Evolutionary conservation across 768 basidiomycete genomes (phyloP).

Genomic region (Hysterangium stoloniferum): DNA sequence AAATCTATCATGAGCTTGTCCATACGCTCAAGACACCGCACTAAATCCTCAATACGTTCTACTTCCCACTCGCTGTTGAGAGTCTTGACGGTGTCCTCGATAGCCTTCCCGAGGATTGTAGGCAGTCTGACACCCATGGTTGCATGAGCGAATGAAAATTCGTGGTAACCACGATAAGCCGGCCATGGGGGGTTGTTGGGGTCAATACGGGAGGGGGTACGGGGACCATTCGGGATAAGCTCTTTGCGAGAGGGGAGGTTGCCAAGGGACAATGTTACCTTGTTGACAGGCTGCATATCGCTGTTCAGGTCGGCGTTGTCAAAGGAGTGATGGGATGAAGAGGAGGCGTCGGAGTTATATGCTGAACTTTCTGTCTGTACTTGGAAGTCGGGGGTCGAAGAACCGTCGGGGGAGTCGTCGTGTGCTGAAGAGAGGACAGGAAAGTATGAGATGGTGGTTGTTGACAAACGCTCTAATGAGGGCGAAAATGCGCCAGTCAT

Average conservation of each 20-base stretch:
- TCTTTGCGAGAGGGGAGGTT: slow-evolving; percentile 68
- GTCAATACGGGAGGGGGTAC: slow-evolving; percentile 53
- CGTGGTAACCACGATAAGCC: slow-evolving; percentile 73
- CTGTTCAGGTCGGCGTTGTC: not conserved
- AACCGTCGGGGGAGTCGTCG: no score
- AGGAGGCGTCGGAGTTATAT: not conserved
- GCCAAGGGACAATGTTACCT: slow-evolving; percentile 64
- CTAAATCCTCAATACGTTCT: slow-evolving; percentile 78
- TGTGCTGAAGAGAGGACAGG: no score
- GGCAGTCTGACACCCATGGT: slow-evolving; percentile 96
- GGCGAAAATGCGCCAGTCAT: no score
- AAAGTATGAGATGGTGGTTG: no score
- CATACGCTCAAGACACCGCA: slow-evolving; percentile 83
- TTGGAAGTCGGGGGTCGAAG: no score
- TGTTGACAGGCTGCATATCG: slow-evolving; percentile 13
- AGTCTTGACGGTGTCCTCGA: slow-evolving; percentile 84
- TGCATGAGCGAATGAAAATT: slow-evolving; percentile 81
- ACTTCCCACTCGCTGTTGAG: slow-evolving; percentile 81
- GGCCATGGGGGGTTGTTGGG: slow-evolving; percentile 27
- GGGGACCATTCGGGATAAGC: slow-evolving; percentile 65
- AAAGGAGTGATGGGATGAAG: not conserved
- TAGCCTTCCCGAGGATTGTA: slow-evolving; percentile 92
- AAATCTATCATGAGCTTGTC: slow-evolving; percentile 83
- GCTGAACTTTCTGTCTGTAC: no score
- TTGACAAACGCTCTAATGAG: no score